Conservation (phyloP, 2,329 filamentous ascomycete genomes). For the Westerdykella sp. region DNA sequence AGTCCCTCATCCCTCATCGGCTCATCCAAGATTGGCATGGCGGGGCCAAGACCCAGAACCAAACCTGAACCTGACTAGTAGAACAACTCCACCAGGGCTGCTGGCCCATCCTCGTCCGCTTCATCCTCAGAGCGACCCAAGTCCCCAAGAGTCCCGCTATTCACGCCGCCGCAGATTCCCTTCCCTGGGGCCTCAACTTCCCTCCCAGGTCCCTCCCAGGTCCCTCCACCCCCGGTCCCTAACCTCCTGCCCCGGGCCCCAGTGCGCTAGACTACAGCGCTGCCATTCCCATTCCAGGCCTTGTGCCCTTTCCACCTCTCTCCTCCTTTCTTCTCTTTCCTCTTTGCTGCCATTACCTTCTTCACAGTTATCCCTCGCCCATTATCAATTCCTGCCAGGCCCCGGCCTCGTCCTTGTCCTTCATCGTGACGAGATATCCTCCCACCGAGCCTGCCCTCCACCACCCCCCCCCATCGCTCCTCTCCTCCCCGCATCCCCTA, state of each 20-base stretch:
- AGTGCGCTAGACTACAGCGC: neutral
- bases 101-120: neutral
- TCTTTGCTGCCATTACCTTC: neutral
- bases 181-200: neutral
- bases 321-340: neutral
- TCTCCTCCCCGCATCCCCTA: too few species aligned
- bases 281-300: neutral
- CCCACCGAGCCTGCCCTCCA: too few species aligned
- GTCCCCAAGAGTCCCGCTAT: neutral
- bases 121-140: neutral
- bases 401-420: too few species aligned
- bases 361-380: neutral
- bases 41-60: too few species aligned
- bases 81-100: neutral
- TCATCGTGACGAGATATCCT: too few species aligned
- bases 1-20: too few species aligned
- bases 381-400: too few species aligned
- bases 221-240: neutral
- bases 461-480: too few species aligned
- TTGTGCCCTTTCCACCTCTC: too few species aligned
- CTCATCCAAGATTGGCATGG: too few species aligned
- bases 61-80: too few species aligned
- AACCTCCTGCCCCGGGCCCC: neutral
- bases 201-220: too few species aligned
- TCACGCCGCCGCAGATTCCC: neutral